Conservation (phyloP, 192 early-diverging fungal species). For the Coemansia sp. region DNA sequence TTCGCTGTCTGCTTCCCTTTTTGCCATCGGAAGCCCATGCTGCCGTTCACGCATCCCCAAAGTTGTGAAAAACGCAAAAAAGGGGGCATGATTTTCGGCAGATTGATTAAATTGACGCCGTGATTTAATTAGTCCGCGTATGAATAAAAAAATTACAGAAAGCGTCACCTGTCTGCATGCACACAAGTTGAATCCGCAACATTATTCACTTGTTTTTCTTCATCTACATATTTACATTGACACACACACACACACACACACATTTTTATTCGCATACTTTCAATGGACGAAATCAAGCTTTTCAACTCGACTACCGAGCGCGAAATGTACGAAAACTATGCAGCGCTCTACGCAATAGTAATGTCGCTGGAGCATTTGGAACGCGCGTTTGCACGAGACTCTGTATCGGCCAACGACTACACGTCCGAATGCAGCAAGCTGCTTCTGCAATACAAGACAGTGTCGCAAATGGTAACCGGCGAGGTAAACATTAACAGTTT, state of each 20-base stretch:
- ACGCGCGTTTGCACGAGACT: conserved; percentile 87
- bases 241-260: not conserved
- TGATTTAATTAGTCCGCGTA: too few relatives aligned
- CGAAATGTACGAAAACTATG: conserved; percentile 89
- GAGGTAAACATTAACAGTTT: conserved; percentile 59
- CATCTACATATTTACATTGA: not conserved
- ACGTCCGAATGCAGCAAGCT: conserved; percentile 87
- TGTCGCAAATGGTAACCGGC: conserved; percentile 39
- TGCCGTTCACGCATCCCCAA: too few relatives aligned
- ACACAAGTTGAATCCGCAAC: not conserved
- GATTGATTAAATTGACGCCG: too few relatives aligned
- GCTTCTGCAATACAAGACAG: conserved; percentile 90
- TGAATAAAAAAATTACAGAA: too few relatives aligned
- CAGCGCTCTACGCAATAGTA: conserved; percentile 90
- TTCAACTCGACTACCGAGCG: conserved; percentile 80
- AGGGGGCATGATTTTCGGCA: too few relatives aligned
- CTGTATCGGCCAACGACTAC: conserved; percentile 82
- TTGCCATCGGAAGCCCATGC: too few relatives aligned
- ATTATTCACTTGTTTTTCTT: not conserved
- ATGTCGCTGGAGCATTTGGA: conserved; percentile 90
- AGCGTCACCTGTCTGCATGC: too few relatives aligned
- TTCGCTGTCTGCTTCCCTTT: too few relatives aligned
- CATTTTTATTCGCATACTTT: not conserved
- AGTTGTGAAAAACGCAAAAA: too few relatives aligned
- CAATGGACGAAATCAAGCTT: conserved; percentile 72